Evolutionary conservation across 495 filamentous ascomycete genomes (phyloP).

Genomic region (Penicillium chermesinum): DNA sequence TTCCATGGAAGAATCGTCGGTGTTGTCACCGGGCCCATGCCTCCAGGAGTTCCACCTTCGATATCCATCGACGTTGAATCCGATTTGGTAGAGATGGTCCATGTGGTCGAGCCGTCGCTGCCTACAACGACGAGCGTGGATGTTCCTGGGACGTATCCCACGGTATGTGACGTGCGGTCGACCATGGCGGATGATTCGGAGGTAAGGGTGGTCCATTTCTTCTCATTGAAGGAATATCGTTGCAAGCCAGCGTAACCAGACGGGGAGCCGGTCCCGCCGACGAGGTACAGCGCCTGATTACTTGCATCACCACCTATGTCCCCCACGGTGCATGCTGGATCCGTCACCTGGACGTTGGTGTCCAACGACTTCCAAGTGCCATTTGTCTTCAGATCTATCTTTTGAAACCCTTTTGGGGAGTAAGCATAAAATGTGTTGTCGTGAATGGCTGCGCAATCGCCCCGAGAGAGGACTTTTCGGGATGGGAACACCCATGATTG

Average conservation of each 20-base stretch:
- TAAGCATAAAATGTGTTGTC: slow-evolving; percentile 85
- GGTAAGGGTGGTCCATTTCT: slow-evolving; percentile 67
- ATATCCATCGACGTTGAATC: neutral
- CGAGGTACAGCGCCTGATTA: slow-evolving; percentile 68
- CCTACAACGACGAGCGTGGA: slow-evolving; percentile 72
- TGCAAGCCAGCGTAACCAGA: slow-evolving; percentile 71
- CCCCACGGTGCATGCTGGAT: slow-evolving; percentile 70
- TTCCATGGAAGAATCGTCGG: slow-evolving; percentile 80
- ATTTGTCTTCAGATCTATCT: slow-evolving; percentile 61
- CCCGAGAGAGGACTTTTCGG: slow-evolving; percentile 61
- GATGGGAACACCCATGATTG: slow-evolving; percentile 56
- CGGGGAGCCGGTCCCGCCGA: slow-evolving; percentile 64
- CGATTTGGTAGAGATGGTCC: neutral
- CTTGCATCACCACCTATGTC: slow-evolving; percentile 48
- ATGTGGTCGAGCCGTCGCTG: neutral
- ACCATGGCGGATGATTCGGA: slow-evolving; percentile 52
- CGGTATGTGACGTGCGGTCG: slow-evolving; percentile 68
- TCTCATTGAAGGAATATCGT: slow-evolving; percentile 69
- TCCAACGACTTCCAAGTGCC: slow-evolving; percentile 63
- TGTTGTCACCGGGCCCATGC: slow-evolving; percentile 56
- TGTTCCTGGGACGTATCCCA: slow-evolving; percentile 65
- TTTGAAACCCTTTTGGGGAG: slow-evolving; percentile 68
- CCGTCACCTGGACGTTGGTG: slow-evolving; percentile 60
- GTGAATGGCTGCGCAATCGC: slow-evolving; percentile 77
- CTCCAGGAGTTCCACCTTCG: slow-evolving; percentile 26